A percentile compares a stretch with the other conserved stretches of the same genome.
phyloP scores from a whole-genome alignment of 2,329 filamentous ascomycete species.

The Sclerotinia glacialis region DNA sequence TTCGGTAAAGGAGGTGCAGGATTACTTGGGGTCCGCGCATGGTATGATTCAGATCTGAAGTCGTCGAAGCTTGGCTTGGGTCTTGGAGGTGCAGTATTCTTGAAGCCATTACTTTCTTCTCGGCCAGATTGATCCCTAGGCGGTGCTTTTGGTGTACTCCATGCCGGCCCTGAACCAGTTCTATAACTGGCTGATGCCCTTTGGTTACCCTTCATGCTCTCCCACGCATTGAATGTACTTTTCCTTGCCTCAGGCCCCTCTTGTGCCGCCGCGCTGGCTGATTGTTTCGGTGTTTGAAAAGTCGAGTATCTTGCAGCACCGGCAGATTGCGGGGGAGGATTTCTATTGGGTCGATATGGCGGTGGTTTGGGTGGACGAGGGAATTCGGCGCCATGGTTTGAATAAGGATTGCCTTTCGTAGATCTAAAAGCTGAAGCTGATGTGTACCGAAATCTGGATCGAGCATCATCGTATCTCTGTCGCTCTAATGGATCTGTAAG shows the following conservation, averaged over 20 bases:
- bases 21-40: constrained; percentile 31
- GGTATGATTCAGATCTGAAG: constrained; percentile 26
- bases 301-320: constrained; percentile 38
- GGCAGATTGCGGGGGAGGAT: constrained; percentile 34
- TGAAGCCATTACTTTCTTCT: constrained; percentile 31
- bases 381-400: constrained; percentile 36
- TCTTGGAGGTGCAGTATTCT: constrained; percentile 26
- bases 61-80: constrained; percentile 30
- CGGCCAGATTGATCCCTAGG: constrained; percentile 31
- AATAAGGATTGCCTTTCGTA: constrained; percentile 39
- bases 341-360: constrained; percentile 27
- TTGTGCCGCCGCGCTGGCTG: constrained; percentile 33
- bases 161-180: constrained; percentile 27
- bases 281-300: constrained; percentile 34
- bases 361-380: constrained; percentile 38
- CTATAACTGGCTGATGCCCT: constrained; percentile 6
- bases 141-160: constrained; percentile 29
- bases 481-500: constrained; percentile 45
- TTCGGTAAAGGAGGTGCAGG: constrained; percentile 24
- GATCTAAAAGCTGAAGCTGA: constrained; percentile 28
- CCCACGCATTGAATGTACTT: constrained; percentile 39
- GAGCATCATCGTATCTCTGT: constrained; percentile 38
- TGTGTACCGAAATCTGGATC: constrained; percentile 31
- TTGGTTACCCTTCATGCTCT: constrained; percentile 33
- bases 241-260: constrained; percentile 37